Percentiles rank a stretch among this genome's conserved stretches.
Evolutionary conservation across 805 yeast genomes (phyloP).

Genomic region (Hemisphaericaspora nanyangensis): DNA sequence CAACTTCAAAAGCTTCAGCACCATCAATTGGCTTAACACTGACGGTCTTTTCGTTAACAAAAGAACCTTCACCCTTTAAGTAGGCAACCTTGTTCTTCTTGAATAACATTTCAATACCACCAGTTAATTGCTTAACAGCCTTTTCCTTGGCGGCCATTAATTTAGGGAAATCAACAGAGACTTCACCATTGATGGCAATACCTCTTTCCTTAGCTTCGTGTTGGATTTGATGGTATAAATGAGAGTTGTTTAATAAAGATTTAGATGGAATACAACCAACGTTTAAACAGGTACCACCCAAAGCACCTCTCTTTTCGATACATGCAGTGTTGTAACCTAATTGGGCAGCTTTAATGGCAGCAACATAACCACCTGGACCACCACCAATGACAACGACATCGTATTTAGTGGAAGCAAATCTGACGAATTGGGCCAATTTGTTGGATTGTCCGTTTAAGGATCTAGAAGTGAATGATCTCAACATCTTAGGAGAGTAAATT

Average conservation of each 20-base stretch:
- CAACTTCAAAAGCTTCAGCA: slow-evolving; percentile 59
- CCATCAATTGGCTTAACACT: slow-evolving; percentile 87
- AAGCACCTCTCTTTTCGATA: slow-evolving; percentile 90
- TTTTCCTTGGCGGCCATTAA: slow-evolving; percentile 91
- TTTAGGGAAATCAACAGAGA: slow-evolving; percentile 66
- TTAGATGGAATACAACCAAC: slow-evolving; percentile 99
- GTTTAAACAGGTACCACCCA: slow-evolving; percentile 98
- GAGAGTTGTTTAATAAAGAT: slow-evolving; percentile 91
- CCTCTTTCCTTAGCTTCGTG: slow-evolving; percentile 87
- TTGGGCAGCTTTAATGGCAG: slow-evolving; percentile 98
- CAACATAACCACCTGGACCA: slow-evolving; percentile 99
- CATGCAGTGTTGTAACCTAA: slow-evolving; percentile 92
- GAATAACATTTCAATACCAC: slow-evolving; percentile 92
- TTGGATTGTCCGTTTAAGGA: slow-evolving; percentile 3
- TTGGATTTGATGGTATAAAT: slow-evolving; percentile 81
- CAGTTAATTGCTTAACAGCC: slow-evolving; percentile 83
- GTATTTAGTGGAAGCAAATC: slow-evolving; percentile 49
- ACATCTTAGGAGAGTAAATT: slow-evolving; percentile 11
- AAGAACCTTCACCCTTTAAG: slow-evolving; percentile 90
- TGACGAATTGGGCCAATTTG: slow-evolving; percentile 30
- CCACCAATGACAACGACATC: slow-evolving; percentile 97
- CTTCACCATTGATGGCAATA: slow-evolving; percentile 75
- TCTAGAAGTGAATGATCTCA: slow-evolving; percentile 13
- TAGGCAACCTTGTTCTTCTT: slow-evolving; percentile 94
- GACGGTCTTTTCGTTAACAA: slow-evolving; percentile 73